Percentiles rank a stretch among this genome's conserved stretches.
Conservation (phyloP, 192 early-diverging fungal genomes). For the Neocallimastix lanati region DNA sequence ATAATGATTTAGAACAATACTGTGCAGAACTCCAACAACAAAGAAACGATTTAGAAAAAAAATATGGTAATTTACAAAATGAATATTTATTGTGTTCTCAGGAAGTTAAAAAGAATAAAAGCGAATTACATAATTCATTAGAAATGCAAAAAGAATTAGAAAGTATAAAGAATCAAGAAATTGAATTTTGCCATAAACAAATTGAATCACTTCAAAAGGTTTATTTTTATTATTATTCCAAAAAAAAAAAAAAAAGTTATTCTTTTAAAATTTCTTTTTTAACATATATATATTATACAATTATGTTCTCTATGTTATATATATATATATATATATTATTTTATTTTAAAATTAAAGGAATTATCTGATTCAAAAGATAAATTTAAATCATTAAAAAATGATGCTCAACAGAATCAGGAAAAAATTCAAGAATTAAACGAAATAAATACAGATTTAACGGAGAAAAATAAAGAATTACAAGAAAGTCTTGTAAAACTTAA, state of each 20-base stretch:
- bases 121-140: not conserved
- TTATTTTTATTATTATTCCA: no score
- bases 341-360: not conserved
- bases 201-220: not conserved
- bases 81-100: not conserved
- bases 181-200: not conserved
- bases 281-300: no score
- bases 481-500: not conserved
- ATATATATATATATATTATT: no score
- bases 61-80: not conserved
- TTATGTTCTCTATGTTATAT: no score
- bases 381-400: not conserved
- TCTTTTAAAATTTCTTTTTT: no score
- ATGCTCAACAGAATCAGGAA: not conserved
- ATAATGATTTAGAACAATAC: not conserved
- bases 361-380: not conserved
- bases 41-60: not conserved
- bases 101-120: not conserved
- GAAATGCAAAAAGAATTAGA: not conserved
- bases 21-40: not conserved
- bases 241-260: no score
- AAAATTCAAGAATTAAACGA: not conserved
- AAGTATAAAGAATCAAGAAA: not conserved
- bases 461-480: not conserved
- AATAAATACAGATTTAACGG: not conserved